phyloP scores from a whole-genome alignment of 208 protist genomes.

The Angomonas deanei region DNA sequence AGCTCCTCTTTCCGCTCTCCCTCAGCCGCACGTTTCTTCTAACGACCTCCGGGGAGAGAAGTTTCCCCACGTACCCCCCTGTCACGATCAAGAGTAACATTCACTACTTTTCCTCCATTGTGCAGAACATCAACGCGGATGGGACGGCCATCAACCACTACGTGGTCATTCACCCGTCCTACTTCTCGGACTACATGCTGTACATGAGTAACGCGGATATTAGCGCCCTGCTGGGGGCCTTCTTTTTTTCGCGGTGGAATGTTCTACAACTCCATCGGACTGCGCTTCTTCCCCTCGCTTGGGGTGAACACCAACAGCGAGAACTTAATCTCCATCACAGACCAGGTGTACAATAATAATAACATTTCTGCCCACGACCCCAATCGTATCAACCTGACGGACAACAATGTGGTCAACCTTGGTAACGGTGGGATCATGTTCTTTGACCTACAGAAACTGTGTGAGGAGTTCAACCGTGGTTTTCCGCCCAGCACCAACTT shows the following conservation, averaged over 20 bases:
- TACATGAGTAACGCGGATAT: slow-evolving; percentile 47
- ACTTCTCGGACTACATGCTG: slow-evolving; percentile 58
- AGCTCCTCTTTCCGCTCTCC: slow-evolving; percentile 32
- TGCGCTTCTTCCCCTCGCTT: neutral
- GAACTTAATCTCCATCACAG: slow-evolving; percentile 1
- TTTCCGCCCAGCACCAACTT: neutral
- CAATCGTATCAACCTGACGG: neutral
- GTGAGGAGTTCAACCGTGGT: neutral
- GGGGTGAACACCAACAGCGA: neutral
- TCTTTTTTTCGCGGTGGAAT: slow-evolving; percentile 27
- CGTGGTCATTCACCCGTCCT: slow-evolving; percentile 32
- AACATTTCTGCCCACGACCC: neutral
- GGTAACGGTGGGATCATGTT: neutral
- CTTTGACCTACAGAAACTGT: neutral
- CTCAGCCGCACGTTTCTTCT: slow-evolving; percentile 47
- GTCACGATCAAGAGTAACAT: slow-evolving; percentile 1
- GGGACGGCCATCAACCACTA: slow-evolving; percentile 5
- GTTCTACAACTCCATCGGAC: slow-evolving; percentile 19
- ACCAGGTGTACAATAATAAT: neutral
- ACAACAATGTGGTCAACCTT: neutral
- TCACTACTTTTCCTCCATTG: slow-evolving; percentile 9
- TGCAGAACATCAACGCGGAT: slow-evolving; percentile 21
- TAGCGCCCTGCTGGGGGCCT: slow-evolving; percentile 7
- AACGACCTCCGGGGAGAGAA: slow-evolving; percentile 10
- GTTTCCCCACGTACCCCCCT: slow-evolving; percentile 15